phyloP scores from a whole-genome alignment of 768 basidiomycete species.

The Termitomyces sp. region DNA sequence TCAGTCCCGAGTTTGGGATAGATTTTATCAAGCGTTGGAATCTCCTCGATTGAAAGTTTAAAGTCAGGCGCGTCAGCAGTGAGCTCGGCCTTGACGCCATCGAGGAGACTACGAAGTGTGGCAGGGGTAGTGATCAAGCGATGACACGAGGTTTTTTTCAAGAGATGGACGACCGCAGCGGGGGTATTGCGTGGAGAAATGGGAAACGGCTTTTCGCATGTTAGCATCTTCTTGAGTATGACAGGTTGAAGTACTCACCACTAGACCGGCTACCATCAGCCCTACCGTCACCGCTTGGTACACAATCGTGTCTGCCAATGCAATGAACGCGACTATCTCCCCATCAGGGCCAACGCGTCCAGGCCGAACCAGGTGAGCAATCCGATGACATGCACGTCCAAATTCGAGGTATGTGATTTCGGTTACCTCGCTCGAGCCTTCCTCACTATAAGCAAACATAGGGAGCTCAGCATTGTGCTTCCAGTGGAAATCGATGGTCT shows the following conservation, averaged over 20 bases:
- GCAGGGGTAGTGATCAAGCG: slow-evolving; percentile 30
- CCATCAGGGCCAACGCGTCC: slow-evolving; percentile 20
- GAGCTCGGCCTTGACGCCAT: slow-evolving; percentile 21
- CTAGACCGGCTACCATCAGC: slow-evolving; percentile 26
- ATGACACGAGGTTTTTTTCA: slow-evolving; percentile 30
- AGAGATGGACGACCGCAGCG: slow-evolving; percentile 25
- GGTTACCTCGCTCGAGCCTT: slow-evolving; percentile 17
- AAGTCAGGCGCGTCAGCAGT: slow-evolving; percentile 10
- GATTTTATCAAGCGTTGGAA: slow-evolving; percentile 9
- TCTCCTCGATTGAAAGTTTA: slow-evolving; percentile 14
- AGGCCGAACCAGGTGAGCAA: slow-evolving; percentile 33
- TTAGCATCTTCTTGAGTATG: background rate
- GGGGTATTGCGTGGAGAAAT: slow-evolving; percentile 31
- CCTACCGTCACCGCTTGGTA: slow-evolving; percentile 37
- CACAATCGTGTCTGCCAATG: slow-evolving; percentile 27
- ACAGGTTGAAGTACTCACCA: slow-evolving; percentile 20
- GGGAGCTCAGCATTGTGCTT: slow-evolving; percentile 20
- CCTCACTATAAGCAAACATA: slow-evolving; percentile 19
- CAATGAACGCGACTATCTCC: slow-evolving; percentile 29
- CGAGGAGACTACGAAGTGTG: slow-evolving; percentile 23
- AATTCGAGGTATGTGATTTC: slow-evolving; percentile 37
- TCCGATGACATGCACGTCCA: slow-evolving; percentile 36
- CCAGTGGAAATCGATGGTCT: slow-evolving; percentile 22
- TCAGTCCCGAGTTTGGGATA: slow-evolving; percentile 19
- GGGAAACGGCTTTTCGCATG: slow-evolving; percentile 27